Evolutionary conservation across 73 alveolate species (phyloP).

Genomic region (Stentor coeruleus): DNA sequence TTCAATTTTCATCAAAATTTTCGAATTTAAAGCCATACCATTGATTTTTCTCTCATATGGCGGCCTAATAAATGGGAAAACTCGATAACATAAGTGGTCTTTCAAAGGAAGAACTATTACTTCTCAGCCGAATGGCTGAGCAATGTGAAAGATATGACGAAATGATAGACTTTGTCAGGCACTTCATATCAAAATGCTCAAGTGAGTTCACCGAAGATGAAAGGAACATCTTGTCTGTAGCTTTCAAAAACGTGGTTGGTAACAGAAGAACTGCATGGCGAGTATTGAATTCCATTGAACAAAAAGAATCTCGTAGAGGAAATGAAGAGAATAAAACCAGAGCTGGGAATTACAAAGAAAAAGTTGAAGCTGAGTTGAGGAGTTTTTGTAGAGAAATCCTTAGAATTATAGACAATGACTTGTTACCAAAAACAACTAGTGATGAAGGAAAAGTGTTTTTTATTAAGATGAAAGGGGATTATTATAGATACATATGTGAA

Average conservation of each 20-base stretch:
- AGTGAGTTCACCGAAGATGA: constrained; percentile 77
- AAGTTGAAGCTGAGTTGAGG: constrained; percentile 70
- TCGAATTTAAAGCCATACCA: no score
- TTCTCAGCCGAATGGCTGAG: constrained; percentile 67
- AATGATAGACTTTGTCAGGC: constrained; percentile 71
- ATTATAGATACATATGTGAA: constrained; percentile 89
- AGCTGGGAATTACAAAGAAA: constrained; percentile 60
- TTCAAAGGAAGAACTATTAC: constrained; percentile 66
- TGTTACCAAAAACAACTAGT: constrained; percentile 52
- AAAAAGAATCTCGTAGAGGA: constrained; percentile 72
- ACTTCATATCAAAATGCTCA: constrained; percentile 47
- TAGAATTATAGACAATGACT: constrained; percentile 54
- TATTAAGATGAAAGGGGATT: constrained; percentile 93
- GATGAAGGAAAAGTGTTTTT: constrained; percentile 79
- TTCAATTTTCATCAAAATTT: no score
- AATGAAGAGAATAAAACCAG: no score
- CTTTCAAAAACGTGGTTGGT: constrained; percentile 85
- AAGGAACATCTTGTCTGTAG: constrained; percentile 79
- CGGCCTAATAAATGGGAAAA: no score
- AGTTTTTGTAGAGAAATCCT: constrained; percentile 64
- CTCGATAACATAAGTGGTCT: no score
- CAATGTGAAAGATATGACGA: constrained; percentile 78
- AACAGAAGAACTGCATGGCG: constrained; percentile 84
- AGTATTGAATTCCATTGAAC: constrained; percentile 62
- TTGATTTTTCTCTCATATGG: no score